Percentiles rank a stretch among this genome's conserved stretches.
Conservation (phyloP, 2,329 filamentous ascomycete genomes). For the Arthrobotrys entomopaga region DNA sequence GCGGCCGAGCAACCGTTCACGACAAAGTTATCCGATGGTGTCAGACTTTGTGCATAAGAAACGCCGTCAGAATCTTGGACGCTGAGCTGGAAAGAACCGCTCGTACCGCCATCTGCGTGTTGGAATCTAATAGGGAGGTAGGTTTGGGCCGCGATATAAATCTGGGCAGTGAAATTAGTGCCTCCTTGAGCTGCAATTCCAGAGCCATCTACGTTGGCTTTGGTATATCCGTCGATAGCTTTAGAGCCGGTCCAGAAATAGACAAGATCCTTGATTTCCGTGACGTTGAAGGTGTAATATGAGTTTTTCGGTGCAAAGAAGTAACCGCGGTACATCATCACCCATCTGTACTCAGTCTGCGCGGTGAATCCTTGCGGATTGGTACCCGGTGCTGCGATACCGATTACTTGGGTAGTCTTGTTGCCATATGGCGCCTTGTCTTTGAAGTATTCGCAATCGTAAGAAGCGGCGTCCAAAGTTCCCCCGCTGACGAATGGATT, state of each 20-base stretch:
- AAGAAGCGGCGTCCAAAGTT: background rate
- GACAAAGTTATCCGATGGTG: background rate
- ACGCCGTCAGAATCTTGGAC: background rate
- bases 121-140: constrained; percentile 18
- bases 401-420: background rate
- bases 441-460: constrained; percentile 8
- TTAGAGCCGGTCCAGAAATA: constrained; percentile 15
- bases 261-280: constrained; percentile 6
- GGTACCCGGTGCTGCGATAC: constrained; percentile 4
- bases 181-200: background rate
- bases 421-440: constrained; percentile 1
- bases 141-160: constrained; percentile 1
- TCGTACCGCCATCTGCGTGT: constrained; percentile 6
- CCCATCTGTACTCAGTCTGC: background rate
- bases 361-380: constrained; percentile 26
- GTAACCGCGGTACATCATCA: constrained; percentile 34
- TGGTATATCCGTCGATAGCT: background rate
- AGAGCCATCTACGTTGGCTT: constrained; percentile 6
- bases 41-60: background rate
- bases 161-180: background rate
- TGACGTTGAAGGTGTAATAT: constrained; percentile 25
- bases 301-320: constrained; percentile 18
- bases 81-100: background rate
- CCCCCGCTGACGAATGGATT: constrained; percentile 8
- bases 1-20: background rate